Percentiles rank a stretch among this genome's conserved stretches.
Evolutionary conservation across 495 filamentous ascomycete species (phyloP).

Genomic region (Penicillium coprophilum): DNA sequence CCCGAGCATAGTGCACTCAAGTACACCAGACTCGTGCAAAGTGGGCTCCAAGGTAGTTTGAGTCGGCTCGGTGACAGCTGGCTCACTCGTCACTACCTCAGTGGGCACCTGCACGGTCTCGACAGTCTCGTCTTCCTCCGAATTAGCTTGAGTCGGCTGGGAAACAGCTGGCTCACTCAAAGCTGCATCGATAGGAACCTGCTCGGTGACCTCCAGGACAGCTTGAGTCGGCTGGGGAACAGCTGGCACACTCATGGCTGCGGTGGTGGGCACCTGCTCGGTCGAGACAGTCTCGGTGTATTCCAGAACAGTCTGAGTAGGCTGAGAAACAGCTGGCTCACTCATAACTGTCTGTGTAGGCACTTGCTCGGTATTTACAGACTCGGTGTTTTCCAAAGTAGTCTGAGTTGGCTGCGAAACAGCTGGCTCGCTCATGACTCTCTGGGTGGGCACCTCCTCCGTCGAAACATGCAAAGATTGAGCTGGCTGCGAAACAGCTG

Average conservation of each 20-base stretch:
- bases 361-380: background rate
- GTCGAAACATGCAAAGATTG: background rate
- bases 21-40: background rate
- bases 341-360: background rate
- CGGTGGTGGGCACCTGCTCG: background rate
- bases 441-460: background rate
- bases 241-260: background rate
- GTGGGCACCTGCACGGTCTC: background rate
- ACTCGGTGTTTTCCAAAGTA: background rate
- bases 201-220: background rate
- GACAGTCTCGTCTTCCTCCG: background rate
- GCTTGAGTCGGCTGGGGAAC: background rate
- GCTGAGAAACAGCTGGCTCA: background rate
- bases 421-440: background rate
- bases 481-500: background rate
- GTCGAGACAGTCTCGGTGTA: background rate
- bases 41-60: background rate
- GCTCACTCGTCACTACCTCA: background rate
- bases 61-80: background rate
- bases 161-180: background rate
- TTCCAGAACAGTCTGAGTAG: background rate
- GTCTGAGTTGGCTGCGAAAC: background rate
- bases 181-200: background rate
- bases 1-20: background rate
- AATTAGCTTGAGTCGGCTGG: background rate